A percentile compares a stretch with the other conserved stretches of the same genome.
These are phyloP conservation scores for Wickerhamomyces alni DNA, from an alignment of 805 yeast genomes.

Conservation along the genomic window DNA sequence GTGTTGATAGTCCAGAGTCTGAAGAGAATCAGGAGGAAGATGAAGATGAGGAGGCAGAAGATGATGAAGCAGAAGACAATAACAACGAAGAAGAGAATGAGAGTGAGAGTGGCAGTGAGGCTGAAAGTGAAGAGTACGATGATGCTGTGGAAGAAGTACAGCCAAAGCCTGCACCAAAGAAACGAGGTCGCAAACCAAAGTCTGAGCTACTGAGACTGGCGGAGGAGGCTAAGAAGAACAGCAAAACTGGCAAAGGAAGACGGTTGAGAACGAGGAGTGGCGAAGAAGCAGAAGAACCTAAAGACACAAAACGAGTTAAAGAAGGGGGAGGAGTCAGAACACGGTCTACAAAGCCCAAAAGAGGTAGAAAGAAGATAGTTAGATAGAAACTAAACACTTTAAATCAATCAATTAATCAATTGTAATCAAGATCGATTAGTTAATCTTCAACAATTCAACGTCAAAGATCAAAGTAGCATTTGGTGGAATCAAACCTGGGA, in stretches of 20 bases:
- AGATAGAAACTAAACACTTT: too few relatives aligned
- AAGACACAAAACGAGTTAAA: conserved; percentile 13
- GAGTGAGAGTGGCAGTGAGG: conserved; percentile 1
- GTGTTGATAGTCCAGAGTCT: too few relatives aligned
- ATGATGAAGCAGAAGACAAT: conserved; percentile 2
- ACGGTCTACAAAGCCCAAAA: conserved; percentile 10
- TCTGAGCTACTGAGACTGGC: not conserved
- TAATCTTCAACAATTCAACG: conserved; percentile 57
- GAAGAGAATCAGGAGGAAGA: not conserved
- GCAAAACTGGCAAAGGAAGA: not conserved
- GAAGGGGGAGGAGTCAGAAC: conserved; percentile 4
- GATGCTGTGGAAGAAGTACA: conserved; percentile 2
- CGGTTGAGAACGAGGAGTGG: conserved; percentile 2
- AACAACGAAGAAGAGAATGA: not conserved
- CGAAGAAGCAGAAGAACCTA: conserved; percentile 13
- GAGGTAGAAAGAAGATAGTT: conserved; percentile 6
- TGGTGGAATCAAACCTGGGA: conserved; percentile 96
- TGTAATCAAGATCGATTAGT: too few relatives aligned
- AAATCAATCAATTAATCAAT: too few relatives aligned
- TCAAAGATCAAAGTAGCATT: conserved; percentile 88
- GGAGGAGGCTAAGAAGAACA: conserved; percentile 3
- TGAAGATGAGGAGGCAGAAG: conserved; percentile 2
- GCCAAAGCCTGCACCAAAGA: conserved; percentile 1
- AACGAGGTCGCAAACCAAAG: conserved; percentile 1
- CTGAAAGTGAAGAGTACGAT: conserved; percentile 1